Conservation (phyloP, 108 stramenopile species). For the Skeletonema tropicum region DNA sequence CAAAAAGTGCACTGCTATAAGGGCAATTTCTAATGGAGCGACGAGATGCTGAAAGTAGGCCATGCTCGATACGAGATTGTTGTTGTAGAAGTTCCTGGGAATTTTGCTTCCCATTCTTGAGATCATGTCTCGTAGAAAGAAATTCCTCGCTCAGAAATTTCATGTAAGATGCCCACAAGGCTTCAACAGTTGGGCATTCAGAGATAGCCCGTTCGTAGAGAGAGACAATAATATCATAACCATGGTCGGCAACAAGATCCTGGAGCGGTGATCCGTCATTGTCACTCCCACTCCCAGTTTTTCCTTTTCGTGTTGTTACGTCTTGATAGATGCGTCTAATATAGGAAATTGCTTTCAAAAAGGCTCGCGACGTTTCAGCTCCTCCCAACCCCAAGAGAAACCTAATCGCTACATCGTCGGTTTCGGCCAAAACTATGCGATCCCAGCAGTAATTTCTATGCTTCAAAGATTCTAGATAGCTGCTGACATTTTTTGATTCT, state of each 20-base stretch:
- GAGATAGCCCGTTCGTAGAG: slow-evolving; percentile 80
- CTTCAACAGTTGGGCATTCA: slow-evolving; percentile 88
- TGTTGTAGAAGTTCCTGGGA: slow-evolving; percentile 8
- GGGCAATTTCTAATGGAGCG: slow-evolving; percentile 86
- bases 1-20: slow-evolving; percentile 61
- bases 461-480: slow-evolving; percentile 35
- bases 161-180: slow-evolving; percentile 77
- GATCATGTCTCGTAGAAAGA: slow-evolving; percentile 14
- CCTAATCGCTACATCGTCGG: slow-evolving; percentile 15
- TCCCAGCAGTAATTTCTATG: slow-evolving; percentile 39
- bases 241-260: slow-evolving; percentile 22
- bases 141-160: slow-evolving; percentile 51
- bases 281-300: not conserved
- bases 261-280: slow-evolving; percentile 16
- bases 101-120: not conserved
- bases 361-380: slow-evolving; percentile 54
- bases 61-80: slow-evolving; percentile 15
- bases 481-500: slow-evolving; percentile 26
- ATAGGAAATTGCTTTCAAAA: slow-evolving; percentile 54
- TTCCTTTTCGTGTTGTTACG: slow-evolving; percentile 34
- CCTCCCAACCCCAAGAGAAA: slow-evolving; percentile 74
- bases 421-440: slow-evolving; percentile 16
- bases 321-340: slow-evolving; percentile 35
- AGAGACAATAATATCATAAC: slow-evolving; percentile 29
- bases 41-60: slow-evolving; percentile 58